Evolutionary conservation across 2,329 filamentous ascomycete genomes (phyloP), one percentile per base, ranked within the genome.

Genomic region (Pestalotiopsis sp.): DNA sequence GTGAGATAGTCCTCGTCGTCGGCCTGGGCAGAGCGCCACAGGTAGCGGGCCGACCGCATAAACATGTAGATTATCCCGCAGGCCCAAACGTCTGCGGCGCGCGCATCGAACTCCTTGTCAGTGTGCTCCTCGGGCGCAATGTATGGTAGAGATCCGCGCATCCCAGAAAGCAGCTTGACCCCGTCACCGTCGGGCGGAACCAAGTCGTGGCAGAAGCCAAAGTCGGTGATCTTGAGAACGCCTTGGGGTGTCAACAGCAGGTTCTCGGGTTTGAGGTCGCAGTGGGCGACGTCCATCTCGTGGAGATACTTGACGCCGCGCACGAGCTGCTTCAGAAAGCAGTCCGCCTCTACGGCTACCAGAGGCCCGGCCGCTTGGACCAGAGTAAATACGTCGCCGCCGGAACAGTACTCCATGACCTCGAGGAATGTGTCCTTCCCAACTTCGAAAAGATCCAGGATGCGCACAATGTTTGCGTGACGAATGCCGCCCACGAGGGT

Each of bases 21-120:
- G 81, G 94, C 96, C 81, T 95, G 95, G 7, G 96, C 96, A n/a
- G 98, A 90, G 67, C 94, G 92, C 96, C 96, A 99, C 6, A 99
- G 86, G 80, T 98, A 95, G 66, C 96, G 89, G 4, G 95, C 96
- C 1, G 95, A 98, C 69, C 96, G 89, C 96, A 98, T 98, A 17
- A 95, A 96, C 96, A 99, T 98, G 83, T 98, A 98, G 70, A 99
- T 98, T 65, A 98, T 96, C 78, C 96, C 96, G 70, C 94, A 97
- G 36, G 96, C 96, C 96, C 96, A 99, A 14, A 98, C 92, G 77
- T 98, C 96, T 62, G 98, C 95, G 20, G 96, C 95, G 68, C 96
- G 89, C 36, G 96, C 95, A 77, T 98, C 96, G 73, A 98, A 98
- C 79, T 98, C 96, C 79, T 92, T 94, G 78, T 97, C 94, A 2